Percentiles rank a stretch among this genome's conserved stretches.
phyloP scores from a whole-genome alignment of 176 grass and related monocot species.

The Tillandsia fasciculata region DNA sequence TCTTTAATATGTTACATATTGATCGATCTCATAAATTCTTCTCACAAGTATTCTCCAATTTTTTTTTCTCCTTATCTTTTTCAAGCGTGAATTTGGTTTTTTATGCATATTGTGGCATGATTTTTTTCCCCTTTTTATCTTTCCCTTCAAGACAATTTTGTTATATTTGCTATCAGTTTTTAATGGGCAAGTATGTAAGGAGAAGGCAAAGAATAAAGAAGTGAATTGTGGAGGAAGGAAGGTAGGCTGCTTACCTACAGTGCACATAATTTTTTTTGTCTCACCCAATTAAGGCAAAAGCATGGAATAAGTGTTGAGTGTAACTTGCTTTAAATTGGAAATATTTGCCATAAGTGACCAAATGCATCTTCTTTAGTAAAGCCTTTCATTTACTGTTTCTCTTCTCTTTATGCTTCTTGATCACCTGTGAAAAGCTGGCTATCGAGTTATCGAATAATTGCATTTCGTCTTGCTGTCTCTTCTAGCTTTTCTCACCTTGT shows the following conservation, averaged over 20 bases:
- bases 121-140: conserved; percentile 21
- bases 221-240: conserved; percentile 83
- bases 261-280: conserved; percentile 43
- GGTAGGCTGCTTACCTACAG: conserved; percentile 34
- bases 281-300: conserved; percentile 43
- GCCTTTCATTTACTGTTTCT: conserved; percentile 15
- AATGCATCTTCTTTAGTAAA: conserved; percentile 44
- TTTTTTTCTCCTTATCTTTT: background rate
- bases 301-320: conserved; percentile 55
- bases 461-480: background rate
- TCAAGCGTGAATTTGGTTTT: no score
- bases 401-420: background rate
- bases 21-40: background rate
- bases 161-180: conserved; percentile 24
- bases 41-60: background rate
- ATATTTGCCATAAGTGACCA: conserved; percentile 41
- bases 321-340: conserved; percentile 72
- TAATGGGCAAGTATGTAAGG: conserved; percentile 4
- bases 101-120: background rate
- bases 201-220: conserved; percentile 95
- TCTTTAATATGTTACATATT: no score
- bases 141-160: conserved; percentile 26
- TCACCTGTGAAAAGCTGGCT: background rate
- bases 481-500: no score
- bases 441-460: background rate